Conservation (phyloP, 2,329 filamentous ascomycete genomes). For the Endoconidiophora polonica region DNA sequence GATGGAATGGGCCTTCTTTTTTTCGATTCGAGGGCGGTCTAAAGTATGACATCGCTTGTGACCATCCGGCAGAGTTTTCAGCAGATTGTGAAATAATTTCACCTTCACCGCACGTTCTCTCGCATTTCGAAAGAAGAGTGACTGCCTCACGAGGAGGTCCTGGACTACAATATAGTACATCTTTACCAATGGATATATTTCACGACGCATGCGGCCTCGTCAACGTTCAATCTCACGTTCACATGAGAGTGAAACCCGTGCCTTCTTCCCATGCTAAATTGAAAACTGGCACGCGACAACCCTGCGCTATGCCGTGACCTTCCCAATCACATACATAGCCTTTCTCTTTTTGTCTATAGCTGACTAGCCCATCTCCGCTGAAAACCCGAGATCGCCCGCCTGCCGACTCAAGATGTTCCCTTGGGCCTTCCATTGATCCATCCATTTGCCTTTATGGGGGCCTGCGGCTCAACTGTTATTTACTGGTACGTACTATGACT, state of each 20-base stretch:
- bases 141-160: too few relatives aligned
- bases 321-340: too few relatives aligned
- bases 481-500: too few relatives aligned
- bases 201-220: too few relatives aligned
- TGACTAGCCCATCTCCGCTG: background rate
- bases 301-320: background rate
- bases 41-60: too few relatives aligned
- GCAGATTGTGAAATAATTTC: background rate
- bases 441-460: too few relatives aligned
- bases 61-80: background rate
- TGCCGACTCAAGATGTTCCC: background rate
- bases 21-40: background rate
- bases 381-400: background rate
- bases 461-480: too few relatives aligned
- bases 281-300: constrained; percentile 2
- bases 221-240: background rate
- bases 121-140: too few relatives aligned
- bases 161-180: too few relatives aligned
- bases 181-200: too few relatives aligned
- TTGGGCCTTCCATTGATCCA: too few relatives aligned
- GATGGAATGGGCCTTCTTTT: background rate
- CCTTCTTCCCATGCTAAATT: background rate
- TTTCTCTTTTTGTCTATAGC: too few relatives aligned
- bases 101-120: background rate
- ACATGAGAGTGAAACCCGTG: background rate